Percentiles rank a stretch among this genome's conserved stretches.
Evolutionary conservation across 441 rosid genomes (phyloP).

Genomic region (Corymbia citriodora): DNA sequence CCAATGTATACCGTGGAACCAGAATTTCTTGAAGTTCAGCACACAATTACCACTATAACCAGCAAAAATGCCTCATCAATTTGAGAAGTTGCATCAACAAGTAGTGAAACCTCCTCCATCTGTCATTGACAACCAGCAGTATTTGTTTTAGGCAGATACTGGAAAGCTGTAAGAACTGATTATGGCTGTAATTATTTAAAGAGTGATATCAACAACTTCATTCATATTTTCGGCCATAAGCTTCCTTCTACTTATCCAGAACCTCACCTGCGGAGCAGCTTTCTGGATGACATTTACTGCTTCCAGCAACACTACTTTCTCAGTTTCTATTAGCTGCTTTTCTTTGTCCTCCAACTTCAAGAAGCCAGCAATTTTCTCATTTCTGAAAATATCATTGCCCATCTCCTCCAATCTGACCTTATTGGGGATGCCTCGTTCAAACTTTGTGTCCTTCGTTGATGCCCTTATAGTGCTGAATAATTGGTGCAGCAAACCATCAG

Average conservation of each 20-base stretch:
- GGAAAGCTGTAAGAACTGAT: constrained; percentile 9
- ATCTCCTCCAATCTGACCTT: constrained; percentile 10
- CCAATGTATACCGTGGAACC: constrained; percentile 93
- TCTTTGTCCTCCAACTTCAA: constrained; percentile 61
- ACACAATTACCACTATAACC: constrained; percentile 99
- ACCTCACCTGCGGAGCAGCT: constrained; percentile 93
- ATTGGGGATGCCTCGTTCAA: constrained; percentile 15
- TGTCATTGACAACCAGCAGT: constrained; percentile 32
- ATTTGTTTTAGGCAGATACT: constrained; percentile 26
- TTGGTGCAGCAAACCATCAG: constrained; percentile 38
- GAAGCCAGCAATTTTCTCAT: constrained; percentile 43
- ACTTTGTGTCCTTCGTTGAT: constrained; percentile 15
- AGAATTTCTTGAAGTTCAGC: constrained; percentile 97
- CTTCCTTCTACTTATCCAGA: constrained; percentile 6
- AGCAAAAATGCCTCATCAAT: constrained; percentile 93
- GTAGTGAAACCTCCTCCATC: constrained; percentile 97
- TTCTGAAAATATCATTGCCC: constrained; percentile 17
- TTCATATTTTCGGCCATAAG: background rate
- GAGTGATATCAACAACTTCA: constrained; percentile 35
- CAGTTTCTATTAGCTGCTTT: constrained; percentile 57
- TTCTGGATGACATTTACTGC: constrained; percentile 61
- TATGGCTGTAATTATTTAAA: constrained; percentile 18
- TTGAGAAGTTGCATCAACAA: constrained; percentile 80
- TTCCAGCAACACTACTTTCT: constrained; percentile 58
- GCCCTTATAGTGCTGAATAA: constrained; percentile 27